Conservation (phyloP, 352 stramenopile genomes). For the Phytopythium helicoides region DNA sequence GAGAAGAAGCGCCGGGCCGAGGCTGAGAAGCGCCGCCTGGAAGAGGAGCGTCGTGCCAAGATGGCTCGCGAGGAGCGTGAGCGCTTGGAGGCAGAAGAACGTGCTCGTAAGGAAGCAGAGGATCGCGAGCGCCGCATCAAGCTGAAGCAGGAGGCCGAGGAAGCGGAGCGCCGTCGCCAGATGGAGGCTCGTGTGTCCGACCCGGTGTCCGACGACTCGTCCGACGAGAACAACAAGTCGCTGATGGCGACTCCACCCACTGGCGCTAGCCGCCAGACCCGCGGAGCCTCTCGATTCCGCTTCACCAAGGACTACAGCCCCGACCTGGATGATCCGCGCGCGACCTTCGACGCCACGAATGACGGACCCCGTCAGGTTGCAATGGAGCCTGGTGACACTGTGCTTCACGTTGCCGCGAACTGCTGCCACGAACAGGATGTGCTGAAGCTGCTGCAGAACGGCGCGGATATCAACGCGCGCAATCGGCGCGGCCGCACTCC, state of each 20-base stretch:
- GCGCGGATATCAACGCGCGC: conserved; percentile 80
- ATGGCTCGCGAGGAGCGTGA: conserved; percentile 20
- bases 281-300: conserved; percentile 65
- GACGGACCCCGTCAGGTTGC: conserved; percentile 70
- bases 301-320: conserved; percentile 82
- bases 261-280: conserved; percentile 19
- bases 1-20: conserved; percentile 46
- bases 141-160: conserved; percentile 41
- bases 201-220: conserved; percentile 71
- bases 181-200: conserved; percentile 65
- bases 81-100: conserved; percentile 12
- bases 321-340: conserved; percentile 27
- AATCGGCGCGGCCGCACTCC: conserved; percentile 79
- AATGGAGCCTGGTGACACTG: conserved; percentile 85
- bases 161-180: conserved; percentile 23
- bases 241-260: conserved; percentile 18
- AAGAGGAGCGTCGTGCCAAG: conserved; percentile 29
- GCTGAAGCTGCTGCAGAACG: conserved; percentile 82
- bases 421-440: conserved; percentile 87
- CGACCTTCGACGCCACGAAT: conserved; percentile 26
- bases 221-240: conserved; percentile 47
- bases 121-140: conserved; percentile 20
- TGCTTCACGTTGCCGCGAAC: conserved; percentile 83
- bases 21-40: conserved; percentile 32
- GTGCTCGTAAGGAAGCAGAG: conserved; percentile 14